phyloP scores from a whole-genome alignment of 2,329 filamentous ascomycete genomes.

The Alternaria viburni region DNA sequence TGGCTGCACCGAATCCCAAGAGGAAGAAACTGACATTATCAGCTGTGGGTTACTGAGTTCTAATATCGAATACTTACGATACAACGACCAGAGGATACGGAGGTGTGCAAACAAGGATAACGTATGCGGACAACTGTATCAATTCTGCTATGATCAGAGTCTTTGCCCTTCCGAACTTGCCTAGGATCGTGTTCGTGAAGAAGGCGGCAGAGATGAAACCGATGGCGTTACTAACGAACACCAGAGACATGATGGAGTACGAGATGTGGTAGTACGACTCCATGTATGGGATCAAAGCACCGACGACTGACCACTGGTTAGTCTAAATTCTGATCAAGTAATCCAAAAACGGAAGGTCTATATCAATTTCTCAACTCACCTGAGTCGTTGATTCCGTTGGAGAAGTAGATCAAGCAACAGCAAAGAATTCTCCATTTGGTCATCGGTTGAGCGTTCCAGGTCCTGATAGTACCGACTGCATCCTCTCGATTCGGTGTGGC shows the following conservation, averaged over 20 bases:
- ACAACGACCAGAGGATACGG: slow-evolving; percentile 73
- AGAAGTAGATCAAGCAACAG: slow-evolving; percentile 69
- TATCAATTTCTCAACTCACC: slow-evolving; percentile 39
- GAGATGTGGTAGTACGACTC: slow-evolving; percentile 76
- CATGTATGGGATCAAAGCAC: slow-evolving; percentile 82
- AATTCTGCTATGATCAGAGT: slow-evolving; percentile 65
- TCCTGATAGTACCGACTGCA: slow-evolving; percentile 59
- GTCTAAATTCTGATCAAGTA: background rate
- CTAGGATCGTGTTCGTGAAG: slow-evolving; percentile 68
- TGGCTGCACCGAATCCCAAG: slow-evolving; percentile 61
- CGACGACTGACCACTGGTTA: slow-evolving; percentile 58
- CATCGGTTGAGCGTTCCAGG: slow-evolving; percentile 64
- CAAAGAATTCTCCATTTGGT: slow-evolving; percentile 73
- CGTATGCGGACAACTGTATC: slow-evolving; percentile 66
- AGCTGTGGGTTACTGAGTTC: slow-evolving; percentile 1
- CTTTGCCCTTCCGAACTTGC: slow-evolving; percentile 68
- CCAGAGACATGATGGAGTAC: slow-evolving; percentile 79
- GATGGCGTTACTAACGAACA: slow-evolving; percentile 78
- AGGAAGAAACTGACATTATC: slow-evolving; percentile 65
- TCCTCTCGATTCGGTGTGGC: slow-evolving; percentile 53
- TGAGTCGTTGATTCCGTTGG: slow-evolving; percentile 75
- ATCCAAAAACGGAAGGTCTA: background rate
- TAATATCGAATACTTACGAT: slow-evolving; percentile 37
- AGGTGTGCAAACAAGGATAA: slow-evolving; percentile 69
- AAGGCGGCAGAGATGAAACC: slow-evolving; percentile 78